Percentiles rank a stretch among this genome's conserved stretches.
These are phyloP conservation scores for Shiraia sp. DNA, from an alignment of 2,329 filamentous ascomycete species.

Conservation along the genomic window DNA sequence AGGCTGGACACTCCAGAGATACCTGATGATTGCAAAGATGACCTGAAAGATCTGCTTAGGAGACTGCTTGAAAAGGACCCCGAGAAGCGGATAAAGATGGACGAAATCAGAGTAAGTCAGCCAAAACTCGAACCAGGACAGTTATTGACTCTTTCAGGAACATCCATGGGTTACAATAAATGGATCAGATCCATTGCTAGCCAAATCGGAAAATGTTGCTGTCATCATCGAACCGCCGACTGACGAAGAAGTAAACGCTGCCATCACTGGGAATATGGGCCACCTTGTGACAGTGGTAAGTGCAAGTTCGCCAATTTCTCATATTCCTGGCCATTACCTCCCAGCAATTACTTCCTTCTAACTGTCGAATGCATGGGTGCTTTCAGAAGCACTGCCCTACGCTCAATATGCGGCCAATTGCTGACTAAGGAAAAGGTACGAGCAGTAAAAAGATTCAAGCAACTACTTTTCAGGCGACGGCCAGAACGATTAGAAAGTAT, in stretches of 20 bases:
- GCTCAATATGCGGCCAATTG: background rate
- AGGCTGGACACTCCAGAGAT: constrained; percentile 68
- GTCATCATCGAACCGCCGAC: constrained; percentile 82
- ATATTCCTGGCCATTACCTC: background rate
- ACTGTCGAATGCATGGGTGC: background rate
- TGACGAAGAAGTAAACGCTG: constrained; percentile 84
- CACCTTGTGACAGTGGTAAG: constrained; percentile 80
- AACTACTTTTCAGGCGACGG: constrained; percentile 64
- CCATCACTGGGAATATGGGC: constrained; percentile 87
- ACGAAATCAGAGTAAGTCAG: constrained; percentile 71
- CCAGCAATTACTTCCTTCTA: background rate
- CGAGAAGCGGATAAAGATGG: constrained; percentile 79
- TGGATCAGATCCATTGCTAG: constrained; percentile 76
- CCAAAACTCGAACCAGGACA: background rate
- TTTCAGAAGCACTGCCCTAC: too few species aligned
- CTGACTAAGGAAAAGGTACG: constrained; percentile 65
- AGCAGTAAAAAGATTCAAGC: constrained; percentile 88
- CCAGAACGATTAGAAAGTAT: constrained; percentile 61
- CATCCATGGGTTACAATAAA: constrained; percentile 91
- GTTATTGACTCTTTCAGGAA: constrained; percentile 58
- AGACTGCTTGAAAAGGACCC: constrained; percentile 84
- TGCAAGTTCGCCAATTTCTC: constrained; percentile 8
- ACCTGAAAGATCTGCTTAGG: constrained; percentile 74
- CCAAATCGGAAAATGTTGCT: constrained; percentile 83
- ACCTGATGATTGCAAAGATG: constrained; percentile 64